phyloP scores from a whole-genome alignment of 306 rosid genomes.

The Pterocarpus santalinus region DNA sequence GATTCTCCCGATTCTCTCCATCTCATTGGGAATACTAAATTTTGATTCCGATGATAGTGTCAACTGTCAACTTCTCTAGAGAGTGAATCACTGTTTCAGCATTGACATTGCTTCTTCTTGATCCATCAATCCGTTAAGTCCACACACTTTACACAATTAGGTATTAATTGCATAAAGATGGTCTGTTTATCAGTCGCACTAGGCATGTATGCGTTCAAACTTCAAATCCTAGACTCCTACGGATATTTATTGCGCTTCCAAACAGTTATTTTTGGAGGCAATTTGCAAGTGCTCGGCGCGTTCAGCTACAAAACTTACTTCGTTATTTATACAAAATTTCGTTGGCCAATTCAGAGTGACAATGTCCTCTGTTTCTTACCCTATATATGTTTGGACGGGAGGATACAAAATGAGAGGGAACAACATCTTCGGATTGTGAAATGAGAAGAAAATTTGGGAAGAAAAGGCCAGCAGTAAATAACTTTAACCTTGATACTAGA shows the following conservation, averaged over 20 bases:
- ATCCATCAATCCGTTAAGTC: neutral
- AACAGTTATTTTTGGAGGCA: neutral
- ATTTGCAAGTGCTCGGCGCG: neutral
- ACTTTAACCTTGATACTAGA: too few species aligned
- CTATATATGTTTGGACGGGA: neutral
- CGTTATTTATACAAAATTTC: neutral
- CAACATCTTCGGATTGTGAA: neutral
- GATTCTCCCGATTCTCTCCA: too few species aligned
- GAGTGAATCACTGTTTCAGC: neutral
- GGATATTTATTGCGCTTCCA: neutral
- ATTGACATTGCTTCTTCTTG: neutral
- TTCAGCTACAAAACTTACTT: neutral
- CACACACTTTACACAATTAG: too few species aligned
- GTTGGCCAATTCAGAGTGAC: neutral
- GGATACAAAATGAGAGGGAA: neutral
- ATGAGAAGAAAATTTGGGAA: too few species aligned
- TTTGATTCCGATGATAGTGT: too few species aligned
- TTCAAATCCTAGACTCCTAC: neutral
- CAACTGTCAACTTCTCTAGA: neutral
- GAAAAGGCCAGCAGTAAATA: too few species aligned
- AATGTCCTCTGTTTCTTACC: neutral
- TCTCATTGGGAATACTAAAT: too few species aligned
- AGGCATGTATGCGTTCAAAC: too few species aligned
- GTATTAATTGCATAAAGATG: too few species aligned
- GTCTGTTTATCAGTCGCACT: too few species aligned